phyloP scores from a whole-genome alignment of 2,329 filamentous ascomycete genomes.

The Alternaria triticina region DNA sequence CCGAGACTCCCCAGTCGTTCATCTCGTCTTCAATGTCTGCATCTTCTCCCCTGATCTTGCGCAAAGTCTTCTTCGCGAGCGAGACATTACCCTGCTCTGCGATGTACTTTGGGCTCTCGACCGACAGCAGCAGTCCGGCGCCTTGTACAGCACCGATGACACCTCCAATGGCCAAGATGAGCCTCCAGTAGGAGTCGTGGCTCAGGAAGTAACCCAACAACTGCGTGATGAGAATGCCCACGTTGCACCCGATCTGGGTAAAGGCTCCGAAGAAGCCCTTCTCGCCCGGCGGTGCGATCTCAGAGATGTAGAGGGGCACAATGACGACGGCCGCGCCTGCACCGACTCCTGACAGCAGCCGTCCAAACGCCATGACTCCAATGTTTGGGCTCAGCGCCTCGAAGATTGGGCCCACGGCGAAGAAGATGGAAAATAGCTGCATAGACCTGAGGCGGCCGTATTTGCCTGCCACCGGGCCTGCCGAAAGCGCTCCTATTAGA shows the following conservation, averaged over 20 bases:
- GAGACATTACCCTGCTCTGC: conserved; percentile 68
- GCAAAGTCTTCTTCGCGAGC: conserved; percentile 71
- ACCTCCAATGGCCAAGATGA: conserved; percentile 78
- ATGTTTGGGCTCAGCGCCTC: conserved; percentile 76
- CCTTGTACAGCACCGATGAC: conserved; percentile 71
- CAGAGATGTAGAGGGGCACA: conserved; percentile 92
- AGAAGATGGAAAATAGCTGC: conserved; percentile 77
- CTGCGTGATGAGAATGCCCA: conserved; percentile 86
- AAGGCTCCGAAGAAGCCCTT: conserved; percentile 81
- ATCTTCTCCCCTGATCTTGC: conserved; percentile 74
- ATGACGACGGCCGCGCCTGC: conserved; percentile 91
- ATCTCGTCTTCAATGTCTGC: conserved; percentile 77
- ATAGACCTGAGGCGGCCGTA: conserved; percentile 79
- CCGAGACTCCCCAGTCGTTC: conserved; percentile 53
- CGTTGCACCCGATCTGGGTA: conserved; percentile 92
- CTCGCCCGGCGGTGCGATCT: conserved; percentile 74
- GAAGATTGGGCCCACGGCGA: conserved; percentile 74
- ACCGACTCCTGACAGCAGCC: conserved; percentile 80
- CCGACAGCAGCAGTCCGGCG: conserved; percentile 70
- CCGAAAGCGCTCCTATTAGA: conserved; percentile 78
- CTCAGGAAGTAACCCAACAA: conserved; percentile 87
- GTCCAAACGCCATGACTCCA: conserved; percentile 71
- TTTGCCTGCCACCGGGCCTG: conserved; percentile 78
- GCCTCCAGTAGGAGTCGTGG: conserved; percentile 78
- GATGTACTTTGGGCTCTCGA: conserved; percentile 89